Base-by-base conservation (phyloP, 2,329 filamentous ascomycete species). In the Talaromyces piceae region DNA sequence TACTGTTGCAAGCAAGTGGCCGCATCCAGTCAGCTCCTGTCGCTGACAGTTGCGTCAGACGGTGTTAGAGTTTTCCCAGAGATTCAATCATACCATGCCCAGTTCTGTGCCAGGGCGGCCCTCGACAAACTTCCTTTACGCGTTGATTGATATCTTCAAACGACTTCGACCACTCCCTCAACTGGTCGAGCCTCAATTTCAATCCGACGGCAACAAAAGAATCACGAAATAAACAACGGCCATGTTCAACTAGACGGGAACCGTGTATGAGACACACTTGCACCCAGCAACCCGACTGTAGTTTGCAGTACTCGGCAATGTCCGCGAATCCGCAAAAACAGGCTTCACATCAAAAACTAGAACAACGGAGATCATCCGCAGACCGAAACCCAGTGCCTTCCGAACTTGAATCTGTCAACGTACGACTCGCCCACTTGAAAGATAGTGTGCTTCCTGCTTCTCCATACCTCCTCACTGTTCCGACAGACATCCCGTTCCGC, bases 381-480 rank as follows among this genome's bases (percentile, higher is more conserved):
- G 60, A 48, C 50, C 51, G 58, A 55, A 57, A 47, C 43, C 50
- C 47, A 54, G 53, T 58, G 8, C 51, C 51, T 37, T 51, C 59
- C 3, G 64, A 65, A 45, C 61, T 62, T 37, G 59, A 63, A 50
- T 58, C 56, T 27, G 57, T 71, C 50, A 63, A 70, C 56, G 58
- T 57, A 45, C 68, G 66, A 58, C 60, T 75, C 41, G 63, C 68
- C 52, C 63, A 60, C 37, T 64, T 74, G 37, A 68, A 62, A 48
- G 67, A 73, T 54, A 61, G 69, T 50, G 63, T 73, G 28, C 66
- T 75, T 45, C 72, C 73, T 20, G 57, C 65, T 45, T 67, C 73
- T 45, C 73, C 73, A 37, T 74, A 73, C 54, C 66, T 74, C 47
- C 65, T 75, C 54, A 73, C 71, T 30, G 64, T 75, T 50, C 73